Evolutionary conservation across 129 eudicot genomes (phyloP), one percentile per base, ranked within the genome.

Genomic region (Ambrosia artemisiifolia): DNA sequence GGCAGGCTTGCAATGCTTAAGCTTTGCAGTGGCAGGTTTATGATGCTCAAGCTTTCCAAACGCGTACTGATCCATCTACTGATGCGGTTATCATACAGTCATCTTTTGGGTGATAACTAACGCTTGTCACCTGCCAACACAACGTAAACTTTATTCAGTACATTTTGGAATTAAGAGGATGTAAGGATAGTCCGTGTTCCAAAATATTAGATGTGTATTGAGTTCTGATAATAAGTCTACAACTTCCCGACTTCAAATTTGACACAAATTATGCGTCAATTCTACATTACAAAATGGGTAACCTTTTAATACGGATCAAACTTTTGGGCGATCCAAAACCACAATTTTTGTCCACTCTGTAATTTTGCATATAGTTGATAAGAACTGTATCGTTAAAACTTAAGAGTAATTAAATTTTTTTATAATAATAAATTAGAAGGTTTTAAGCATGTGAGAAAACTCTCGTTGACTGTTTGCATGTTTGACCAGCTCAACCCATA

Each of bases 61-160:
- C 99, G 7, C 85, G 79, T 63, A 94, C 84, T 14, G 92, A 87
- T 57, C 99, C 94, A 83, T 94, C 99, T 44, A 94, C 99, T 7
- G 99, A 94, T 46, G 97, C 86, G 34, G 93, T 87, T 73, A 94
- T 75, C 96, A 94, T 90, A 72, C 97, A 94, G 63, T 72, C 75
- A 44, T 90, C 99, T 73, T 87, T 88, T 10, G 94, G 99, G 81
- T 94, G 99, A 85, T 86, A 94, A 83, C 97, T 94, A 50, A 90
- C 97, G 54, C 97, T 94, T 35, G 99, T 94, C 44, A 94, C 99
- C 99, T 94, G 84, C 75, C 69, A 65, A 63, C 18, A 79, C 43
- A 61, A 19, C n/a, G 51, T 10, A 16, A 18, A 46, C 53, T 32
- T 54, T 53, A 57, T 19, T 69, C n/a, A 12, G 70, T 68, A 16